A percentile compares a stretch with the other conserved stretches of the same genome.
phyloP scores from a whole-genome alignment of 1,284 basidiomycete species.

The Meripilus lineatus region DNA sequence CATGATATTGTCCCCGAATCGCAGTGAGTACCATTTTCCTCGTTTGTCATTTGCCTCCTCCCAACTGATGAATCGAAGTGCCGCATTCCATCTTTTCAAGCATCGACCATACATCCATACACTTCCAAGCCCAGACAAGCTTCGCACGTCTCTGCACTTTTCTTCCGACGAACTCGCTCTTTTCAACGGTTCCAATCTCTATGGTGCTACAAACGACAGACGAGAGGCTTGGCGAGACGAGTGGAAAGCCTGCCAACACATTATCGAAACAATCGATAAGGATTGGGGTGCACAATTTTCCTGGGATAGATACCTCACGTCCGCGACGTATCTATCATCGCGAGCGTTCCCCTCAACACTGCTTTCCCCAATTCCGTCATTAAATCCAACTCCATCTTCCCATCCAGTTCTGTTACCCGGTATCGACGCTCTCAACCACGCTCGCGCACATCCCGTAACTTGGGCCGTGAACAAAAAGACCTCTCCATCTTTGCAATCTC shows the following conservation, averaged over 20 bases:
- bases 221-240: slow-evolving; percentile 55
- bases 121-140: slow-evolving; percentile 51
- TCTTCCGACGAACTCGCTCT: slow-evolving; percentile 53
- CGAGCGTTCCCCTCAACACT: slow-evolving; percentile 85
- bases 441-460: slow-evolving; percentile 64
- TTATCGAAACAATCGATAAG: slow-evolving; percentile 33
- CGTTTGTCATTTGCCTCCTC: background rate
- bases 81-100: slow-evolving; percentile 28
- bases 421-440: slow-evolving; percentile 82
- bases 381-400: slow-evolving; percentile 45
- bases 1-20: slow-evolving; percentile 53
- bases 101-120: slow-evolving; percentile 65
- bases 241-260: slow-evolving; percentile 45
- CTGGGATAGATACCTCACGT: slow-evolving; percentile 68
- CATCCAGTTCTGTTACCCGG: slow-evolving; percentile 83
- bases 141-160: slow-evolving; percentile 80
- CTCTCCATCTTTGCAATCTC: background rate
- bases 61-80: slow-evolving; percentile 11
- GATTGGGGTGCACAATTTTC: slow-evolving; percentile 52
- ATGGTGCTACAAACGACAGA: slow-evolving; percentile 66
- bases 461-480: slow-evolving; percentile 57
- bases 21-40: slow-evolving; percentile 17
- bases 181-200: slow-evolving; percentile 74
- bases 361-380: slow-evolving; percentile 51
- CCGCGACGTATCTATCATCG: slow-evolving; percentile 77